Conservation (phyloP, 257 asterid species). For the Parsonsia alboflavescens region DNA sequence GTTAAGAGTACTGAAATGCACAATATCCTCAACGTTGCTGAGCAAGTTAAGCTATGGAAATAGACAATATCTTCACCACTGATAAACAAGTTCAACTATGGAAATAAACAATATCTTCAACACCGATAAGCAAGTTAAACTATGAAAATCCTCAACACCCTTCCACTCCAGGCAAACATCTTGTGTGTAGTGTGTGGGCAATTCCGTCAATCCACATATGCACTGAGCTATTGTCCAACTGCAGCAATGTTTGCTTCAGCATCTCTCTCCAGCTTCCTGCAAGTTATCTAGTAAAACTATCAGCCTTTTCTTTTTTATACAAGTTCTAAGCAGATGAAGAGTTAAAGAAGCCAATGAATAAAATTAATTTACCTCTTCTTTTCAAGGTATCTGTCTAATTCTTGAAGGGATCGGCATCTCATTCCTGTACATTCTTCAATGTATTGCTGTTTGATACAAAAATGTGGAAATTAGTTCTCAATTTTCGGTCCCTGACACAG, state of each 20-base stretch:
- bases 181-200: no score
- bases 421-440: not conserved
- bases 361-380: not conserved
- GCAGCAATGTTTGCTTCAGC: not conserved
- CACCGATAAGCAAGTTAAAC: no score
- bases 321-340: not conserved
- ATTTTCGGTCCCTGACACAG: not conserved
- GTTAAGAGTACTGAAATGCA: no score
- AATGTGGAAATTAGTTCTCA: not conserved
- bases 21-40: no score
- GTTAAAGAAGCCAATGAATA: not conserved
- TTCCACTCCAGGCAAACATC: no score
- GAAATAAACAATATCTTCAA: no score
- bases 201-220: no score
- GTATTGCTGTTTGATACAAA: not conserved
- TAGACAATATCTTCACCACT: no score
- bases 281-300: not conserved
- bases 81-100: no score
- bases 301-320: not conserved
- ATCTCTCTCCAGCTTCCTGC: not conserved
- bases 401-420: slow-evolving; percentile 1
- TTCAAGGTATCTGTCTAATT: not conserved
- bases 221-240: no score
- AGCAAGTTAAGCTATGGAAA: no score
- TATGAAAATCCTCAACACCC: no score